Evolutionary conservation across 192 early-diverging fungal genomes (phyloP), one percentile per base, ranked within the genome.

Genomic region (Backusella morwellensis): DNA sequence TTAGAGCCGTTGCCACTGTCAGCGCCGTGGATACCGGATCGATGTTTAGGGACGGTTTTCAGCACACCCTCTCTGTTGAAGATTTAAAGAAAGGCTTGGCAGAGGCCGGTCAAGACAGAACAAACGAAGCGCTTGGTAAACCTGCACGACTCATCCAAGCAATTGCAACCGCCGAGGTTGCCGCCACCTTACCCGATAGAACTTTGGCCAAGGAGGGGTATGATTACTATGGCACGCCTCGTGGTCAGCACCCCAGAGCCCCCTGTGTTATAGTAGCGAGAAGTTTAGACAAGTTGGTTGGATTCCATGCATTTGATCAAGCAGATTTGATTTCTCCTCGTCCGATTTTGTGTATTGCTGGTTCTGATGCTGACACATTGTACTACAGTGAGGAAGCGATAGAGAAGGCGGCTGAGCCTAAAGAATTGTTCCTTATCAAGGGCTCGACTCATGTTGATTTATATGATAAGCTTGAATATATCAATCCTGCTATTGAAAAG

Each of bases 311-410:
- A 23, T 81, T 74, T 42, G 72, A 52, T 7, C 21, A 40, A 3
- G 9, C 69, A 17, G 70, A 73, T 3, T 29, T 38, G 44, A 77
- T 81, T 68, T 68, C 80, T 6, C 75, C 80, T 44, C 52, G 75
- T 3, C 66, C 80, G 11, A 4, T 77, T 17, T 63, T 81, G 36
- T 36, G 75, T 15, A 74, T 81, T 70, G 80, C 80, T 14, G 80
- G 80, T 42, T 50, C 75, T 15, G 68, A 77, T n/a, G 80, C 80
- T n/a, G 80, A 81, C 35, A 81, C 80, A 6, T n/a, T 81, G 56
- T 15, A 35, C 17, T 77, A 50, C 29, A 81, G 80, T 36, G 14
- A 77, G 36, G 42, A 73, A 19, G 80, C 66, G 0, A 73, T 56
- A 11, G 19, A 41, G 3, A 26, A 41, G 63, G 75, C 75, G 1